Evolutionary conservation across 371 early-diverging fungal species (phyloP).

Genomic region (Mortierella sp.): DNA sequence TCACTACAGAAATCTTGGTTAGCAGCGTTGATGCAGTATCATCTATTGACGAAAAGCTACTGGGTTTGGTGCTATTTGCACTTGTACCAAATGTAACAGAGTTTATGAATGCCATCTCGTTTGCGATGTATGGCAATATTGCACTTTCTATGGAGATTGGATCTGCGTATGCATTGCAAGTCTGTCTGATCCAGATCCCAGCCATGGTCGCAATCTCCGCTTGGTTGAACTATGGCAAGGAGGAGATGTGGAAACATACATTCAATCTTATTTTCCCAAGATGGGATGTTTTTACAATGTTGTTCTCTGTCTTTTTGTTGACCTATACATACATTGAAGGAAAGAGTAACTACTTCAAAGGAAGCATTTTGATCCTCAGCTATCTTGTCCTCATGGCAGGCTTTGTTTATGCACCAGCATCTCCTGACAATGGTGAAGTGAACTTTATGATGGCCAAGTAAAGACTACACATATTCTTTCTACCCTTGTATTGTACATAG

Average conservation of each 20-base stretch:
- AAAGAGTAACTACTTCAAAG: slow-evolving; percentile 96
- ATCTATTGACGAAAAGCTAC: slow-evolving; percentile 86
- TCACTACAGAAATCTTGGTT: slow-evolving; percentile 75
- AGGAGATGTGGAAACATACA: slow-evolving; percentile 37
- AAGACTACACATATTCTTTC: background rate
- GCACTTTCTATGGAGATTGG: slow-evolving; percentile 96
- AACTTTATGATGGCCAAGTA: background rate
- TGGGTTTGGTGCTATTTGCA: slow-evolving; percentile 95
- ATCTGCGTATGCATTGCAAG: slow-evolving; percentile 96
- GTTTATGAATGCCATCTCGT: slow-evolving; percentile 97
- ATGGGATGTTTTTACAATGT: slow-evolving; percentile 89
- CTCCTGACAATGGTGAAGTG: slow-evolving; percentile 51
- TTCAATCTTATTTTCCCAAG: slow-evolving; percentile 93
- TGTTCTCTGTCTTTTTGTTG: slow-evolving; percentile 91
- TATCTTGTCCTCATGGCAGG: slow-evolving; percentile 86
- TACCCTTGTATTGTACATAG: background rate
- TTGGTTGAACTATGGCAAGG: slow-evolving; percentile 70
- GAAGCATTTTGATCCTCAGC: slow-evolving; percentile 87
- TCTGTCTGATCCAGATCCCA: slow-evolving; percentile 95
- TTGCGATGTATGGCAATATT: slow-evolving; percentile 94
- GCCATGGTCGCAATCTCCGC: slow-evolving; percentile 89
- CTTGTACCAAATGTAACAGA: slow-evolving; percentile 97
- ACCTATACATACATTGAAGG: slow-evolving; percentile 95
- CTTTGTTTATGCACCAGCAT: slow-evolving; percentile 79
- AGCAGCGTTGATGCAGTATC: slow-evolving; percentile 83